phyloP scores from a whole-genome alignment of 1,284 basidiomycete genomes.

The Afroboletus lepidellus region DNA sequence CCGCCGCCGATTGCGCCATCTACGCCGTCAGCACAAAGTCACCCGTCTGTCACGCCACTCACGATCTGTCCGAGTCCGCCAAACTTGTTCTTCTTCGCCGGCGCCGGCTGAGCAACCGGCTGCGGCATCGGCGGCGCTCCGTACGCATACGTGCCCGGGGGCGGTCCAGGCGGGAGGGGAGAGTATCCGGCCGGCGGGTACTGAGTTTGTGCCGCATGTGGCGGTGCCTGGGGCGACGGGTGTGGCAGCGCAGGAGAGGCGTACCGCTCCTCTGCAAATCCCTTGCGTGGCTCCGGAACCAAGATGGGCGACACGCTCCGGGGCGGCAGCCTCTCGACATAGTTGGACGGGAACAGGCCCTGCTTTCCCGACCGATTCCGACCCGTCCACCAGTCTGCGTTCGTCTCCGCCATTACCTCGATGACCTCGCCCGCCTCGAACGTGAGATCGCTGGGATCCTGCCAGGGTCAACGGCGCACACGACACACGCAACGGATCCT shows the following conservation, averaged over 20 bases:
- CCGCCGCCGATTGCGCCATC: conserved; percentile 59
- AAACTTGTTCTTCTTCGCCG: conserved; percentile 59
- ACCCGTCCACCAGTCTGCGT: conserved; percentile 43
- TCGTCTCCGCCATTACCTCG: conserved; percentile 38
- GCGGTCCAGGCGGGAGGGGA: conserved; percentile 23
- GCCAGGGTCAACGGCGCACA: conserved; percentile 11
- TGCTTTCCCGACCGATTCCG: conserved; percentile 40
- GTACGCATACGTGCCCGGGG: conserved; percentile 32
- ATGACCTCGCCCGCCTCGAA: conserved; percentile 37
- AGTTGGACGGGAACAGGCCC: conserved; percentile 58
- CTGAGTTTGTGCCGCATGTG: conserved; percentile 23
- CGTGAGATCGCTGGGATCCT: conserved; percentile 52
- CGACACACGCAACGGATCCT: conserved; percentile 7
- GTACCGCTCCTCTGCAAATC: conserved; percentile 15
- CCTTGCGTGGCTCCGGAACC: conserved; percentile 26
- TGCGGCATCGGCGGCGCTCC: conserved; percentile 34
- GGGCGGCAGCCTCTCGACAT: conserved; percentile 49
- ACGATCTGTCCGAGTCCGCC: conserved; percentile 61
- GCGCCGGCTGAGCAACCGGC: conserved; percentile 39
- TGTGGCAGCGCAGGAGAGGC: conserved; percentile 27
- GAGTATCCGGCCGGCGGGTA: conserved; percentile 28
- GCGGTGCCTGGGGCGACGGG: conserved; percentile 18
- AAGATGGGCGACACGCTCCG: conserved; percentile 19
- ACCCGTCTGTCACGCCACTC: conserved; percentile 16
- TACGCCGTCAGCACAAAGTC: conserved; percentile 23